phyloP scores from a whole-genome alignment of 805 yeast species.

The Candida dajiaensis region DNA sequence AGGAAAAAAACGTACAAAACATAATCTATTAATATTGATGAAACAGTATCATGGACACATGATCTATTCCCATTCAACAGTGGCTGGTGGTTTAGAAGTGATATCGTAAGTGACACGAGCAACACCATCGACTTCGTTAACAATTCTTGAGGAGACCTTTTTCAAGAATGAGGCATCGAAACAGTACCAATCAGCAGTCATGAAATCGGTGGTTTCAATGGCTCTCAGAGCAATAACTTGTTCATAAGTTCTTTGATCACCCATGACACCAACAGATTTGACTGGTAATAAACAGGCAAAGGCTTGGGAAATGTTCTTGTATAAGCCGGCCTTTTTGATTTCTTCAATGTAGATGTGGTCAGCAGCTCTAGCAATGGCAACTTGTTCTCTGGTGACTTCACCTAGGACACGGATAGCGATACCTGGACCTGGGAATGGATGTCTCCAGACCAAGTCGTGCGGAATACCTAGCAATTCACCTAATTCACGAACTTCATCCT shows the following conservation, averaged over 20 bases:
- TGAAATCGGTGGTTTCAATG: conserved; percentile 94
- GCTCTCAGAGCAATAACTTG: conserved; percentile 99
- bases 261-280: conserved; percentile 99
- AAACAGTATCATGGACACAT: not conserved
- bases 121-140: conserved; percentile 97
- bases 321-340: conserved; percentile 87
- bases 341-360: conserved; percentile 95
- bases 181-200: conserved; percentile 99
- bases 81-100: conserved; percentile 99
- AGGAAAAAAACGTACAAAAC: conserved; percentile 4
- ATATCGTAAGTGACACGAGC: conserved; percentile 98
- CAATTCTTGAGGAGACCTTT: conserved; percentile 90
- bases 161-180: conserved; percentile 91
- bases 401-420: conserved; percentile 97
- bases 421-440: conserved; percentile 99
- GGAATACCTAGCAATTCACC: conserved; percentile 95
- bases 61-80: conserved; percentile 95
- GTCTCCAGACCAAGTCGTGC: conserved; percentile 98
- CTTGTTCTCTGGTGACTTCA: conserved; percentile 90
- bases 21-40: not conserved
- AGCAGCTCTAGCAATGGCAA: conserved; percentile 95
- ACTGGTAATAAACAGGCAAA: conserved; percentile 97
- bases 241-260: conserved; percentile 98
- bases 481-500: conserved; percentile 95
- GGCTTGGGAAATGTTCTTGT: conserved; percentile 92